These are phyloP conservation scores for Fraxinus sp. DNA, from an alignment of 305 asterid species.

Conservation along the genomic window DNA sequence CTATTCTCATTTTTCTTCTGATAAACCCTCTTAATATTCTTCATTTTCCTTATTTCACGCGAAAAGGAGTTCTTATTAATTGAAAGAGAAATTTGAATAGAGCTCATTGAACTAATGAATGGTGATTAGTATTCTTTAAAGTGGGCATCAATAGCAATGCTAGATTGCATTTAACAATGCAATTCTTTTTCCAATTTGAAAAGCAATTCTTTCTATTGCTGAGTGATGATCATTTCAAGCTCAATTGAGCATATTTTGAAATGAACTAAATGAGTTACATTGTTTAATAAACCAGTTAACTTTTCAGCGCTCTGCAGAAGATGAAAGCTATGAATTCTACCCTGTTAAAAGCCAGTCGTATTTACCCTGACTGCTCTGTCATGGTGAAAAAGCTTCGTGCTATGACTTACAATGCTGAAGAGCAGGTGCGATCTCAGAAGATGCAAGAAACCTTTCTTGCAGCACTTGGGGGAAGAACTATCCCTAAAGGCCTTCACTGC, in stretches of 20 bases:
- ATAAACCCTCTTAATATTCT: background rate
- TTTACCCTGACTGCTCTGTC: constrained; percentile 44
- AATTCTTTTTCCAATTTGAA: constrained; percentile 6
- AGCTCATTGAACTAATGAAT: background rate
- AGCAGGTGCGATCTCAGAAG: constrained; percentile 40
- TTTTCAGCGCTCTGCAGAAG: constrained; percentile 64
- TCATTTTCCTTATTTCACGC: background rate
- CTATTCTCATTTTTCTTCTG: background rate
- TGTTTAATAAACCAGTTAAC: constrained; percentile 13
- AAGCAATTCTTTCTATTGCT: background rate
- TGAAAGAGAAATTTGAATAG: background rate
- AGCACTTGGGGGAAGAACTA: constrained; percentile 45
- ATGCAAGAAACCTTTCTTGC: constrained; percentile 40
- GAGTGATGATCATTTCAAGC: background rate
- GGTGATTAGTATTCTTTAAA: background rate
- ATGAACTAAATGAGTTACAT: background rate
- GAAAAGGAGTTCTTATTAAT: background rate
- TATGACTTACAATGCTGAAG: constrained; percentile 43
- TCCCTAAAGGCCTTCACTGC: constrained; percentile 48
- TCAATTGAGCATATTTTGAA: background rate
- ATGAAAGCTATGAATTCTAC: constrained; percentile 52
- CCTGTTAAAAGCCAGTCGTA: constrained; percentile 37
- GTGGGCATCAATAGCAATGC: constrained; percentile 2
- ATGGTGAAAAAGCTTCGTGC: constrained; percentile 47
- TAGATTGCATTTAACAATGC: background rate